Conservation (phyloP, 208 protist genomes). For the Trichomonas tenax region DNA sequence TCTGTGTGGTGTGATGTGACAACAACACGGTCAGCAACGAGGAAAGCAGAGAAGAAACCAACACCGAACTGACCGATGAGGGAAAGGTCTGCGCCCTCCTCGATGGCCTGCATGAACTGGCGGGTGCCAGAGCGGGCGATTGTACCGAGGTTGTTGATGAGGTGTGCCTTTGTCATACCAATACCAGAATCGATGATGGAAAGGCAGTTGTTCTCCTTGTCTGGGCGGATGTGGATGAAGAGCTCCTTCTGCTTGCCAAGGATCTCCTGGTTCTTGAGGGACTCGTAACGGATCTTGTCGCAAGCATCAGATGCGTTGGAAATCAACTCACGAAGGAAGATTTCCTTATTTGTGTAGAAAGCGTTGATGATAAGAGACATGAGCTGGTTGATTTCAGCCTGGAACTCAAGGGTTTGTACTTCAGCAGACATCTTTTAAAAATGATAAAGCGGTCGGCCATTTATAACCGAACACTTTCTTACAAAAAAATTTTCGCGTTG, state of each 20-base stretch:
- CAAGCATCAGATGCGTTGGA: conserved; percentile 72
- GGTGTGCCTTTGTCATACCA: conserved; percentile 95
- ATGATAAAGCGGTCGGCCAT: neutral
- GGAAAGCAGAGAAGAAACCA: conserved; percentile 97
- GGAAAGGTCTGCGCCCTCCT: conserved; percentile 76
- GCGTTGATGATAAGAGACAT: conserved; percentile 92
- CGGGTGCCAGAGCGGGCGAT: conserved; percentile 94
- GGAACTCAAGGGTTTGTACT: conserved; percentile 9
- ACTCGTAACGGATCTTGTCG: conserved; percentile 90
- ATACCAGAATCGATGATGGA: conserved; percentile 88
- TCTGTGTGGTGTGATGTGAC: conserved; percentile 68
- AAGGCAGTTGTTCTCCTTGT: conserved; percentile 79
- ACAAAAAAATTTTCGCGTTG: neutral
- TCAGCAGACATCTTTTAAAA: neutral
- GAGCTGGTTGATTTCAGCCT: conserved; percentile 19
- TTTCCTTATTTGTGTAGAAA: conserved; percentile 96
- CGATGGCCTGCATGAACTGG: conserved; percentile 91
- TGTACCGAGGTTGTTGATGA: conserved; percentile 93
- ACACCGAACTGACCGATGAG: conserved; percentile 99
- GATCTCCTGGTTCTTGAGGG: conserved; percentile 67
- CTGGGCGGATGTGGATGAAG: conserved; percentile 75
- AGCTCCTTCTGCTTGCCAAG: conserved; percentile 74
- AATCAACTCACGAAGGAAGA: conserved; percentile 97
- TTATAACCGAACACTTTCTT: neutral
- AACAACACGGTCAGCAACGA: conserved; percentile 83